Base-by-base conservation (phyloP, 176 grass and related monocot genomes). In the Juncus effusus region DNA sequence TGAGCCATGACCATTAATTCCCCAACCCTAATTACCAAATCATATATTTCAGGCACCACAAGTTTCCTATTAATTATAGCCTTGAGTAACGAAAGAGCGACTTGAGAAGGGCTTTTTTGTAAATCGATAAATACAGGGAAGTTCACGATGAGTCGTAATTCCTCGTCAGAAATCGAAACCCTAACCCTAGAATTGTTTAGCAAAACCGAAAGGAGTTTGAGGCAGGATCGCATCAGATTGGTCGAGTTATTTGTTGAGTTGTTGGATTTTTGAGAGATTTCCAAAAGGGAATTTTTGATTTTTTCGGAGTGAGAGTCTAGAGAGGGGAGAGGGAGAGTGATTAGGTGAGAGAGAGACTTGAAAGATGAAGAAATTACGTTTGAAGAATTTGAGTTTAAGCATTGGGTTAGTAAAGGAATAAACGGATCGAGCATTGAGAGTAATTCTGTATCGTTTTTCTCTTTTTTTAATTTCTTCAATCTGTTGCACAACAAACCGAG, bases 1-100 rank as follows among this genome's bases (percentile, higher is more conserved):
- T 84, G 85, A 41, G 81, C 85, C 65, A 82, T 86, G 63, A 97
- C 88, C 93, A 97, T 97, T 60, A 97, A 74, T 59, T 97, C 93
- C 60, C 78, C 85, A 80, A 97, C 87, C 79, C 44, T 78, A 69
- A 83, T 55, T 57, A 86, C 75, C 73, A 92, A 91, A 74, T 97
- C 88, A 86, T 97, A 97, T 72, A 97, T 97, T 74, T 97, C 85
- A 65, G 63, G 85, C 60, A 65, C 84, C 64, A 92, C 82, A 51
- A 97, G 73, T 69, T 89, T 97, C 77, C 78, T 80, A 62, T 75
- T 79, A 58, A 97, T 72, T 67, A 97, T 89, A 75, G 85, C 85
- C 69, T 92, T 97, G 16, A 97, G 70, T 74, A 97, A 83, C 1
- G 93, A 97, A 36, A 97, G 69, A 55, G 88, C 85, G 68, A 92